Conservation (phyloP, 2,329 filamentous ascomycete species). For the Trichothecium roseum region DNA sequence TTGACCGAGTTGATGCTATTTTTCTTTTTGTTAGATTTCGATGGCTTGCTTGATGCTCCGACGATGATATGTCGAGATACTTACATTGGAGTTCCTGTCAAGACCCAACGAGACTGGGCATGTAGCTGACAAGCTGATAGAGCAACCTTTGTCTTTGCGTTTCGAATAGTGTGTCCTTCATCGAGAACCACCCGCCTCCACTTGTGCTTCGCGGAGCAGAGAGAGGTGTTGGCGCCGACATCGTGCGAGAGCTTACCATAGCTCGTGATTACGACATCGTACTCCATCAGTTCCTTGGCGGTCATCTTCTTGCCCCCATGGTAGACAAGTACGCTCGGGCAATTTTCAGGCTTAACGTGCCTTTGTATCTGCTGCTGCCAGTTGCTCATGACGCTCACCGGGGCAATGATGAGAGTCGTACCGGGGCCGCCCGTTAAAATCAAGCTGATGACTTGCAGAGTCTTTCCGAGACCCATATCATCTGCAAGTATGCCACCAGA, state of each 20-base stretch:
- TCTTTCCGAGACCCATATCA: conserved; percentile 34
- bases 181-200: conserved; percentile 78
- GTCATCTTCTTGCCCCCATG: conserved; percentile 55
- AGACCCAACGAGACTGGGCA: conserved; percentile 66
- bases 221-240: conserved; percentile 24
- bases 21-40: conserved; percentile 16
- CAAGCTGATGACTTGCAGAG: conserved; percentile 73
- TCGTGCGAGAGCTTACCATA: conserved; percentile 69
- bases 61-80: conserved; percentile 10
- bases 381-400: conserved; percentile 81
- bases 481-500: conserved; percentile 70
- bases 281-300: conserved; percentile 46
- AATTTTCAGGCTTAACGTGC: conserved; percentile 56
- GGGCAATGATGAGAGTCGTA: conserved; percentile 69
- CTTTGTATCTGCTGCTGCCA: conserved; percentile 71
- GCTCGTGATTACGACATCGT: conserved; percentile 73
- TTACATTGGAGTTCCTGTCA: conserved; percentile 71
- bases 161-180: conserved; percentile 75
- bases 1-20: conserved; percentile 64
- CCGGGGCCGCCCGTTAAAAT: conserved; percentile 50
- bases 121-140: conserved; percentile 56
- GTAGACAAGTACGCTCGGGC: conserved; percentile 61
- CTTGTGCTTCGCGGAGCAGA: conserved; percentile 31
- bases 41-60: not conserved
- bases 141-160: conserved; percentile 62